Conservation (phyloP, 2,329 filamentous ascomycete genomes). For the Venturia carpophila region DNA sequence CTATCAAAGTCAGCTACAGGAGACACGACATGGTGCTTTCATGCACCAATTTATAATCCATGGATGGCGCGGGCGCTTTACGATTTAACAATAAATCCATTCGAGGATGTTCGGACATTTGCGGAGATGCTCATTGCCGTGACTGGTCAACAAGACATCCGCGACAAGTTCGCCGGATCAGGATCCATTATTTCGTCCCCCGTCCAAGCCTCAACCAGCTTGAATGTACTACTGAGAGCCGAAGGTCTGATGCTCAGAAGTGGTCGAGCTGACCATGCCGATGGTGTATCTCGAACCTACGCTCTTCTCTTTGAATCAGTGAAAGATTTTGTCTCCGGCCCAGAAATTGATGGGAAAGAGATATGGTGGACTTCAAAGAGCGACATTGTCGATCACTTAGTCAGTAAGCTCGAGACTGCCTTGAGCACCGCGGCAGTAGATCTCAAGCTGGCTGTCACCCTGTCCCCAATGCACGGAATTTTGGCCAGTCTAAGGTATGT, state of each 20-base stretch:
- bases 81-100: constrained; percentile 79
- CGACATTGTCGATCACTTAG: constrained; percentile 49
- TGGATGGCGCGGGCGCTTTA: constrained; percentile 55
- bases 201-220: background rate
- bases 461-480: constrained; percentile 40
- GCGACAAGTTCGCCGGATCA: background rate
- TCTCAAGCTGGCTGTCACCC: constrained; percentile 52
- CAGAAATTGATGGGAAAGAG: constrained; percentile 1
- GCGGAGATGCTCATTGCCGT: constrained; percentile 39
- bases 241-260: constrained; percentile 57
- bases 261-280: constrained; percentile 82
- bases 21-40: constrained; percentile 44
- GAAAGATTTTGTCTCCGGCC: background rate
- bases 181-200: background rate
- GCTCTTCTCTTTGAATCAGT: constrained; percentile 52
- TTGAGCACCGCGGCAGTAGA: constrained; percentile 55
- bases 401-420: constrained; percentile 57
- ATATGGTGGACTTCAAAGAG: constrained; percentile 34
- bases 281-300: constrained; percentile 74
- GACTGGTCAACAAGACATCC: background rate
- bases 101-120: constrained; percentile 73
- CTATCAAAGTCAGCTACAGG: constrained; percentile 43
- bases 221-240: constrained; percentile 27
- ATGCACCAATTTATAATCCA: constrained; percentile 37
- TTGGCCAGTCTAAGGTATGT: constrained; percentile 32